phyloP scores from a whole-genome alignment of 1,284 basidiomycete species.

The Meripilus lineatus region DNA sequence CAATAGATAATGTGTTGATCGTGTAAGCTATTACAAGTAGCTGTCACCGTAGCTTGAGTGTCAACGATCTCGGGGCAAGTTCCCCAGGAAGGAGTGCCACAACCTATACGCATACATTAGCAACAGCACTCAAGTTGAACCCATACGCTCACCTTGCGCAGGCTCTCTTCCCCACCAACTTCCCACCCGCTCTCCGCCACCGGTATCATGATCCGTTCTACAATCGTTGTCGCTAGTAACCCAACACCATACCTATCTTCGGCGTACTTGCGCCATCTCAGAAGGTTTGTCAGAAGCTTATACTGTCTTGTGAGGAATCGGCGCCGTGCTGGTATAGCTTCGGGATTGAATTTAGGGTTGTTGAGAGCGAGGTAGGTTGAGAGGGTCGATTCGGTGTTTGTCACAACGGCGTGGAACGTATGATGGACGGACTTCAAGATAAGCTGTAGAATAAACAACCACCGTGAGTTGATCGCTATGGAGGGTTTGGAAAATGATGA shows the following conservation, averaged over 20 bases:
- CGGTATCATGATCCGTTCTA: conserved; percentile 59
- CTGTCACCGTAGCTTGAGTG: too few species aligned
- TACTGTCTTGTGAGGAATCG: conserved; percentile 65
- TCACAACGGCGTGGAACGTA: conserved; percentile 55
- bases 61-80: too few species aligned
- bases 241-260: conserved; percentile 59
- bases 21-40: too few species aligned
- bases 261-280: conserved; percentile 73
- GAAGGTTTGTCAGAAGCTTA: conserved; percentile 71
- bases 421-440: conserved; percentile 61
- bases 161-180: conserved; percentile 74
- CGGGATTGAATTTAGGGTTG: conserved; percentile 67
- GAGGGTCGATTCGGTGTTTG: conserved; percentile 41
- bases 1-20: too few species aligned
- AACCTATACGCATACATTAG: too few species aligned
- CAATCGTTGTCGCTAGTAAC: conserved; percentile 51
- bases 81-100: too few species aligned
- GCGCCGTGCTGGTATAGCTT: conserved; percentile 65
- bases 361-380: conserved; percentile 35
- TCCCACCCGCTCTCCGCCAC: conserved; percentile 82
- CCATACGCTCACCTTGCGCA: conserved; percentile 53
- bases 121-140: too few species aligned
- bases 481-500: neutral
- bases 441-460: too few species aligned
- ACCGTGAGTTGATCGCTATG: too few species aligned